Evolutionary conservation across 352 stramenopile genomes (phyloP), one percentile per base, ranked within the genome.

Genomic region (Pythium grandisporangium): DNA sequence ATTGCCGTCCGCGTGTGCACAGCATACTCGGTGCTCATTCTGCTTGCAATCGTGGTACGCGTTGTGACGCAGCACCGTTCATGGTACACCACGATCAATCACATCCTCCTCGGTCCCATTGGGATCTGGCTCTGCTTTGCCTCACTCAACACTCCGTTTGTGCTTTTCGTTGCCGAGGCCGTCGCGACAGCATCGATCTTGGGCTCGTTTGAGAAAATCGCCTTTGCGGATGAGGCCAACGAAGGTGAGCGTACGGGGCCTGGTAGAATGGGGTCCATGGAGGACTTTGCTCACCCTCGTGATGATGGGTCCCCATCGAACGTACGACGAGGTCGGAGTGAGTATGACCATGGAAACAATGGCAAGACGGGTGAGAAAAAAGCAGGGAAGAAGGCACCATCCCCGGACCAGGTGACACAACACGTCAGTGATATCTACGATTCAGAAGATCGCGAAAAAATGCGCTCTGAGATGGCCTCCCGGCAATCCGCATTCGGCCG

Each of bases 111-210:
- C 0, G 80, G 76, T 2, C 68, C 75, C 3, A 80, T 87, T 27
- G 72, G 69, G n/a, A 63, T 93, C 22, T 88, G 76, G 67, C 49
- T 93, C n/a, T 93, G 80, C 45, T 93, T 93, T 54, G 74, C 78
- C 4, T 93, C 76, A 40, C 58, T 93, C 2, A 83, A 90, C 45
- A 88, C 77, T 17, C 77, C 80, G 20, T 55, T 90, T 38, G 69
- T 86, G 45, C 60, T 86, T 16, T 93, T 90, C 39, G 44, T 93
- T 2, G 77, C 70, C 0, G 80, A 93, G 42, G 75, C 73, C 1
- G 70, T 58, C 3, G 80, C 76, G 4, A 89, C 74, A 1, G 62
- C 74, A 14, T 86, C 77, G 13, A 81, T 93, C 13, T 51, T 93
- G 20, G 71, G 69, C 6, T 81, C 76, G 10, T 90, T 93, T 30